Conservation (phyloP, 1,284 basidiomycete species). For the Anthracocystis walkeri region DNA sequence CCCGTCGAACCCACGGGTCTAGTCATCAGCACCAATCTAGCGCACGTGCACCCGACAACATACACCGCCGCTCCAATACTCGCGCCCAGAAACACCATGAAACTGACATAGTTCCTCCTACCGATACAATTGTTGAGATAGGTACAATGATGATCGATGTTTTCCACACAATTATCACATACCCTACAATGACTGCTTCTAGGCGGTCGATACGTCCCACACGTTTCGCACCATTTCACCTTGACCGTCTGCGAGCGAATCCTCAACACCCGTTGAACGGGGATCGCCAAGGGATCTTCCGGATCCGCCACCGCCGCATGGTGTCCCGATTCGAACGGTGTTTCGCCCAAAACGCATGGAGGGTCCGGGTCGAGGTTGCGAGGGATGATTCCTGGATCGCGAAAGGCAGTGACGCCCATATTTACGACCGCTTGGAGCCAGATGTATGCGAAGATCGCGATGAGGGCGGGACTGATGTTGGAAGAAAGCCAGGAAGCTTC, state of each 20-base stretch:
- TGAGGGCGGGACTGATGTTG: conserved; percentile 54
- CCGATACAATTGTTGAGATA: conserved; percentile 69
- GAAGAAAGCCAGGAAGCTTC: conserved; percentile 56
- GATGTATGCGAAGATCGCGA: conserved; percentile 59
- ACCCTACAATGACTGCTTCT: conserved; percentile 67
- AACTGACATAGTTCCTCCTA: conserved; percentile 66
- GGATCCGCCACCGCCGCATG: conserved; percentile 38
- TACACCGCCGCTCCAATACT: conserved; percentile 35
- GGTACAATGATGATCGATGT: conserved; percentile 69
- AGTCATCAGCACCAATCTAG: conserved; percentile 49
- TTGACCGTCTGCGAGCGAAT: conserved; percentile 36
- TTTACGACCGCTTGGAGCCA: conserved; percentile 52
- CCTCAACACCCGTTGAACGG: conserved; percentile 46
- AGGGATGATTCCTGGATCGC: conserved; percentile 68
- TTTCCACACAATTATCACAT: conserved; percentile 69
- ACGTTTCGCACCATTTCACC: conserved; percentile 69
- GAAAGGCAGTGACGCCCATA: conserved; percentile 63
- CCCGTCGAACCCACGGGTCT: conserved; percentile 19
- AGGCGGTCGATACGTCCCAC: conserved; percentile 66
- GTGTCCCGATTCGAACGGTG: conserved; percentile 15
- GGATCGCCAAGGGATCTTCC: conserved; percentile 44
- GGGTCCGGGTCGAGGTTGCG: conserved; percentile 65
- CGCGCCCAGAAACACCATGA: conserved; percentile 61
- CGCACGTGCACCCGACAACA: conserved; percentile 41
- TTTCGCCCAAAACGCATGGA: conserved; percentile 53